Base-by-base conservation (phyloP, 2,329 filamentous ascomycete species). In the Fusarium vanettenii region DNA sequence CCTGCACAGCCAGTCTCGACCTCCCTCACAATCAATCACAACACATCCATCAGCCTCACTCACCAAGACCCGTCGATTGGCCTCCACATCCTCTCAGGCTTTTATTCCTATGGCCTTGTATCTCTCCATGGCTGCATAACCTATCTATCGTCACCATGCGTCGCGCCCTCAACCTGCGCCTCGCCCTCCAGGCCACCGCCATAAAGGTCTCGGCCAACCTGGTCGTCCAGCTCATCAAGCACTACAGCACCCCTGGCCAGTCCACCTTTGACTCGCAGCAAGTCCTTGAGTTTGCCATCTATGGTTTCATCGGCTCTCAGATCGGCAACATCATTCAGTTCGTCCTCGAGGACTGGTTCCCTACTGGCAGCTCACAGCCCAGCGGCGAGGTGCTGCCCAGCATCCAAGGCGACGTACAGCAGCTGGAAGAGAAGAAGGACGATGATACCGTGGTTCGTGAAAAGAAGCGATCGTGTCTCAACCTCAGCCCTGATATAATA, bases 301-400 rank as follows among this genome's bases (percentile, higher is more conserved):
- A 82, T 63, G 82, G 82, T 22, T 77, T 80, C 57, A 45, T 83
- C 64, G 80, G 81, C 20, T 82, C 81, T 1, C 81, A 82, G 71
- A 75, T 83, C 72, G 80, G 81, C 70, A 83, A 83, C 76, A 69
- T 81, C 60, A 79, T 82, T 60, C 82, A 83, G 63, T 81, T 80
- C 50, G 63, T 81, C 33, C 80, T 83, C 43, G 82, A 83, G 71
- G 81, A 81, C 62, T 78, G 73, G 59, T 83, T 83, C 74, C 82
- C 79, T 10, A 82, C 79, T 25, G 76, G 70, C 55, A 71, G 76
- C 61, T 70, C 69, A 16, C 69, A 66, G 7, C 48, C 48, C 3
- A 76, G 71, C 22, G 77, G 68, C 35, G 76, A 76, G 35, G 60
- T 76, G 22, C 27, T 78, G 41, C 76, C 75, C 6, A 70, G 74